Evolutionary conservation across 345 rosid species (phyloP).

Genomic region (Psidium friedrichsthalianum): DNA sequence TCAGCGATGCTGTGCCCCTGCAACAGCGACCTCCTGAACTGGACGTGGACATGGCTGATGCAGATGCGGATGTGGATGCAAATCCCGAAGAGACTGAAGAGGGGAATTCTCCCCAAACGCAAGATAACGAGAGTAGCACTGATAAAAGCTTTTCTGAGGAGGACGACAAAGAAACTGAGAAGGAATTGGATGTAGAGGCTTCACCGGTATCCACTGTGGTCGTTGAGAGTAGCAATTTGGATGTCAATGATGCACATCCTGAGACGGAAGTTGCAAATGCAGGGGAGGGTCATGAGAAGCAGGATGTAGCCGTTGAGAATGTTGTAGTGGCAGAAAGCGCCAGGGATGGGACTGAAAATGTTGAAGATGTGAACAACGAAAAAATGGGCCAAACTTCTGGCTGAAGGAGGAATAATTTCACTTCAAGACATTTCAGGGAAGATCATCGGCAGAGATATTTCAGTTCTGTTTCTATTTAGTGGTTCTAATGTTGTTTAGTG

Average conservation of each 20-base stretch:
- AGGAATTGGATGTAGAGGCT: neutral
- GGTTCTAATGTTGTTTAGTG: neutral
- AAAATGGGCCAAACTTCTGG: neutral
- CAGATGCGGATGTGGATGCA: constrained; percentile 22
- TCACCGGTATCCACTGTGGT: constrained; percentile 5
- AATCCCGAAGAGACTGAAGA: constrained; percentile 38
- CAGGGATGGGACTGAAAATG: neutral
- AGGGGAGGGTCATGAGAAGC: neutral
- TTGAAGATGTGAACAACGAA: neutral
- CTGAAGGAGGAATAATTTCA: neutral
- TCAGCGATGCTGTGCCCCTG: constrained; percentile 58
- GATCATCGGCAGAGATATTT: neutral
- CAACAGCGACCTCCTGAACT: constrained; percentile 57
- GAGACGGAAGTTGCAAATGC: constrained; percentile 2
- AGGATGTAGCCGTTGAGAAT: neutral
- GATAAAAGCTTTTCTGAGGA: constrained; percentile 39
- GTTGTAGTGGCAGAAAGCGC: neutral
- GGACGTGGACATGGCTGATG: constrained; percentile 34
- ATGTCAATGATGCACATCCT: neutral
- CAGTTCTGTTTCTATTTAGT: neutral
- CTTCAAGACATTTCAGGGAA: neutral
- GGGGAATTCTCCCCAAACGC: constrained; percentile 32
- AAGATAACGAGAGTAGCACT: constrained; percentile 32
- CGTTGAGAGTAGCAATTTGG: constrained; percentile 3
- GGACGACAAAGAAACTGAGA: constrained; percentile 20